Base-by-base conservation (phyloP, 805 yeast genomes). In the Zygosaccharomyces bisporus region DNA sequence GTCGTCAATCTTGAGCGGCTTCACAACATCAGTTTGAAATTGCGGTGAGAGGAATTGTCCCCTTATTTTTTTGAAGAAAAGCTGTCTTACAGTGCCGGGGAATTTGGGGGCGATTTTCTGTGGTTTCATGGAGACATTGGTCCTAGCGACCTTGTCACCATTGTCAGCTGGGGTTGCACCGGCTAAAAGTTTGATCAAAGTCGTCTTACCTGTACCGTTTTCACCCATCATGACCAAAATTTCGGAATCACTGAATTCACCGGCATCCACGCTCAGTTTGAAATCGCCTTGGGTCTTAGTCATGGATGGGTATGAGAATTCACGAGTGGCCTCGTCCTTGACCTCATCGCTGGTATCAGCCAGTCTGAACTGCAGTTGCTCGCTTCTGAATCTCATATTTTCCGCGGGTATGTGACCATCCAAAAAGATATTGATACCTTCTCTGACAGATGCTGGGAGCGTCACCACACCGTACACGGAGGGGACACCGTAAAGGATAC, bases 171-270 rank as follows among this genome's bases (percentile, higher is more conserved):
- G 75, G 55, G 87, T 76, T 20, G 88, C 88, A 63, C 98, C 99
- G 17, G 99, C 98, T 60, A 93, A 75, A 60, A 93, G 73, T 68
- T 85, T 86, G 79, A 97, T 91, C 74, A 93, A 83, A 12, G 99
- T 93, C 33, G 99, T 93, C 74, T 93, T 93, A 75, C 99, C 99
- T 14, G 99, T 93, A 74, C 99, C 99, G 69, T 93, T 93, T 73
- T 93, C 99, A 66, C 99, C 99, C 95, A 93, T 91, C 96, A 93
- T 87, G 46, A 93, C 99, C 60, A 93, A 77, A 58, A 93, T 93
- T 74, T 93, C 99, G 34, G 96, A 86, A 68, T 93, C 95, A 45
- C 95, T 83, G 71, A 91, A 93, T 47, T 84, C 90, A 71, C 99
- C 99, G 35, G 78, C 62, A 61, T 86, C 84, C 49, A 93, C 83